phyloP scores from a whole-genome alignment of 441 rosid genomes.

The Melianthus villosus region DNA sequence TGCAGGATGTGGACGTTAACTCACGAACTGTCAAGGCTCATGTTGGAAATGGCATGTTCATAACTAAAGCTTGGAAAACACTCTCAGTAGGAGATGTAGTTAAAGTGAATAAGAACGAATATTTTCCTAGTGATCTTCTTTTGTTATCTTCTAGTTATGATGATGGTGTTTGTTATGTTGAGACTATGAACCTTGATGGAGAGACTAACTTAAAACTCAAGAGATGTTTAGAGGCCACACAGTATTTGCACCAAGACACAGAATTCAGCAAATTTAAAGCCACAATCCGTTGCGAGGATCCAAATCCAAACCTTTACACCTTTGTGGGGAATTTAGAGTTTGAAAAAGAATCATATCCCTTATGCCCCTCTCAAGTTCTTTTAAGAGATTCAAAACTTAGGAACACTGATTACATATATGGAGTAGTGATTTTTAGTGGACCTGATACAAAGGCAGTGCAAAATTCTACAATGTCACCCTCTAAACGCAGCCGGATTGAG shows the following conservation, averaged over 20 bases:
- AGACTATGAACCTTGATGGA: conserved; percentile 89
- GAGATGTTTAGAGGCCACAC: conserved; percentile 55
- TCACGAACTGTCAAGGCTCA: conserved; percentile 51
- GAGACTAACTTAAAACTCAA: conserved; percentile 89
- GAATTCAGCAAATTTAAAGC: conserved; percentile 46
- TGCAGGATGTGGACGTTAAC: conserved; percentile 71
- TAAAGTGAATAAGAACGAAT: conserved; percentile 73
- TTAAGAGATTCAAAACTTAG: conserved; percentile 81
- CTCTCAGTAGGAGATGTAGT: conserved; percentile 76
- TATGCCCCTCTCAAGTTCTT: conserved; percentile 80
- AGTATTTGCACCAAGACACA: conserved; percentile 38
- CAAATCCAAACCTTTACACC: conserved; percentile 74
- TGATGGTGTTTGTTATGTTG: conserved; percentile 89
- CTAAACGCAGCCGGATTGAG: conserved; percentile 90
- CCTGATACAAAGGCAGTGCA: conserved; percentile 81
- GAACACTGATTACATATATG: conserved; percentile 75
- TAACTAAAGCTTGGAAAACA: conserved; percentile 45
- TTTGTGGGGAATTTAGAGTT: conserved; percentile 68
- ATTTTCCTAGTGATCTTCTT: conserved; percentile 85
- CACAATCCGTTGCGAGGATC: conserved; percentile 78
- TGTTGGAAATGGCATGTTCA: conserved; percentile 43
- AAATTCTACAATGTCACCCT: conserved; percentile 80
- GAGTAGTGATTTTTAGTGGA: conserved; percentile 81
- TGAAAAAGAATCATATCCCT: conserved; percentile 45
- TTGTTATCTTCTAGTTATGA: conserved; percentile 72